phyloP scores from a whole-genome alignment of 768 basidiomycete genomes.

The Xerocomus spinulosus region DNA sequence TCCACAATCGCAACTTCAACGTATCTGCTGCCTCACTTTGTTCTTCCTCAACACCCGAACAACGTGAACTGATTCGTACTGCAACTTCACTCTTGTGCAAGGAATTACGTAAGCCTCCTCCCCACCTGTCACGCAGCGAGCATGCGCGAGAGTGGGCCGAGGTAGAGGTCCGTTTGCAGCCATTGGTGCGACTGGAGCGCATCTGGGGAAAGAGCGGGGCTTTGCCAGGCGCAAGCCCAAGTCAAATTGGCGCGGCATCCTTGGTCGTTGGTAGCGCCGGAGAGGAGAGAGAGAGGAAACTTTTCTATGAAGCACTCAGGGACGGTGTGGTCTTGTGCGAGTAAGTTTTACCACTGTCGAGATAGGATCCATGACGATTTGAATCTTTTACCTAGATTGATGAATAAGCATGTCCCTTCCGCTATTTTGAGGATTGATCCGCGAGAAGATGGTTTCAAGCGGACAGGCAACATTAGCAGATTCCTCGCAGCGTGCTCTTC shows the following conservation, averaged over 20 bases:
- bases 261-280: constrained; percentile 45
- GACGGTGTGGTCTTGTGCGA: constrained; percentile 90
- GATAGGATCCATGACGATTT: constrained; percentile 4
- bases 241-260: constrained; percentile 30
- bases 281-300: constrained; percentile 69
- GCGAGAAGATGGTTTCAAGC: constrained; percentile 61
- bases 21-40: constrained; percentile 55
- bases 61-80: constrained; percentile 62
- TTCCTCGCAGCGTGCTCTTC: constrained; percentile 74
- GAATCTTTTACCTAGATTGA: constrained; percentile 44
- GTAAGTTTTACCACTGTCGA: constrained; percentile 46
- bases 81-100: constrained; percentile 63
- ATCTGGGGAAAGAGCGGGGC: constrained; percentile 69
- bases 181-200: constrained; percentile 63
- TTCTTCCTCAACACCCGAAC: constrained; percentile 47
- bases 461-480: constrained; percentile 68
- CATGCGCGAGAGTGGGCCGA: constrained; percentile 65
- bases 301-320: constrained; percentile 70
- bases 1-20: constrained; percentile 54
- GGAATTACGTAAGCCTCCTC: constrained; percentile 60
- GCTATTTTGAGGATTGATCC: constrained; percentile 58
- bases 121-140: constrained; percentile 48
- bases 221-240: constrained; percentile 38
- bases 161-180: constrained; percentile 61
- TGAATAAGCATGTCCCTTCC: constrained; percentile 70